Evolutionary conservation across 1,139 yeast genomes (phyloP), one percentile per base, ranked within the genome.

Genomic region (Taiozyma sp.): DNA sequence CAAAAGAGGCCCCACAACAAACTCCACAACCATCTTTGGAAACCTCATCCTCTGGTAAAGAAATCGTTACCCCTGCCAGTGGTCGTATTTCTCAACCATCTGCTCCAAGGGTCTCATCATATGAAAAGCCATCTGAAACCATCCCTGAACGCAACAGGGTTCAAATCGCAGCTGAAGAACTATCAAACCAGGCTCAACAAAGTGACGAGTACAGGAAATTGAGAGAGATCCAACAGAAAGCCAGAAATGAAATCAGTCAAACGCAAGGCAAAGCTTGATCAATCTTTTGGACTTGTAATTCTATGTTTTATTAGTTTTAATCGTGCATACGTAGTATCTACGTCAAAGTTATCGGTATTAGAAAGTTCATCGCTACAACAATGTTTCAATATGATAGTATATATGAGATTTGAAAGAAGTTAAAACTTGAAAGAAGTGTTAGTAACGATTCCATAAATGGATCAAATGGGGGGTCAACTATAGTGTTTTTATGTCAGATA

Each of bases 401-500:
- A 3, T 30, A 30, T 30, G 13, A 19, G 19, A 19, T 19, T 19
- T 19, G 2, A 14, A 30, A 30, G 34, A 30, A 8, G 8, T 30
- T 13, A 16, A 30, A 30, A 8, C 29, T 27, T 27, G 9, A 27
- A 9, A 27, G 29, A 30, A 30, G 2, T 30, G 34, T 30, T 30
- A 30, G 16, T 30, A 30, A 30, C 34, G 16, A 30, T 30, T 3
- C 16, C 39, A 19, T 8, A 34, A 34, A 16, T 12, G 7, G 6
- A 9, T 13, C 36, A 32, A 32, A 13, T 19, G 19, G 19, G 9
- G 9, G n/a, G n/a, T 34, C 9, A 34, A 3, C 38, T n/a, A 34
- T 34, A 7, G 38, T 32, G 9, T 5, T 51, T 46, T 36, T 45
- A 40, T 42, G 36, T 59, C 62, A 61, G 62, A 59, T 44, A 19